Evolutionary conservation across 2,329 filamentous ascomycete genomes (phyloP), one percentile per base, ranked within the genome.

Genomic region (Botrytis fabae): DNA sequence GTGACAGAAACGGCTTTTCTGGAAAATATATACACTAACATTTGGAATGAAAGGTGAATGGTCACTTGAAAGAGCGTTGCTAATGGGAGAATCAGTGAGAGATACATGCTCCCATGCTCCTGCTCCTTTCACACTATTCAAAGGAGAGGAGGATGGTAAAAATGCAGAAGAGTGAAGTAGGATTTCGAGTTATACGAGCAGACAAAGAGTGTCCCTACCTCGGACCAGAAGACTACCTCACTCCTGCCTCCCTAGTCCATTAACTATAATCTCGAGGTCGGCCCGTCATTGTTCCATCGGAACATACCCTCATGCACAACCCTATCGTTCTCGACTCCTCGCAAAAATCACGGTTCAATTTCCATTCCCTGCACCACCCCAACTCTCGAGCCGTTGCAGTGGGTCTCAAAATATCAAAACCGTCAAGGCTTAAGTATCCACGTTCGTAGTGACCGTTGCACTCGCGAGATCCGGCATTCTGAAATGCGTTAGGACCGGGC

Each of bases 1-100:
- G 51, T 54, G 48, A 6, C 0, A 7, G 25, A 16, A 1, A 3
- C 1, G 0, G 4, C 1, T 20, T 14, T 6, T 18, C 7, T 14
- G 20, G 6, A 20, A 18, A 5, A 44, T 48, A 48, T 48, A 25
- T 48, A 22, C 46, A 35, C 35, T 35, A 0, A 9, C 4, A 10
- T 7, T 22, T 1, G 9, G 1, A 16, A 12, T 16, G 14, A 54
- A 25, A 3, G n/a, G 7, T 54, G 14, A 28, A 12, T 28, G 2
- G 4, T 12, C 4, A n/a, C 25, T 3, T 14, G 51, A 28, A 14
- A 20, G 5, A 16, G 5, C 25, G 14, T 54, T 8, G 14, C 12
- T 28, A 28, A 54, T 3, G 5, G 14, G n/a, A 8, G 25, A n/a
- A 8, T 16, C 4, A 0, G n/a, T 28, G 14, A 8, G n/a, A 54